These are phyloP conservation scores for Nemania diffusa DNA, from an alignment of 2,329 filamentous ascomycete species.

Conservation along the genomic window DNA sequence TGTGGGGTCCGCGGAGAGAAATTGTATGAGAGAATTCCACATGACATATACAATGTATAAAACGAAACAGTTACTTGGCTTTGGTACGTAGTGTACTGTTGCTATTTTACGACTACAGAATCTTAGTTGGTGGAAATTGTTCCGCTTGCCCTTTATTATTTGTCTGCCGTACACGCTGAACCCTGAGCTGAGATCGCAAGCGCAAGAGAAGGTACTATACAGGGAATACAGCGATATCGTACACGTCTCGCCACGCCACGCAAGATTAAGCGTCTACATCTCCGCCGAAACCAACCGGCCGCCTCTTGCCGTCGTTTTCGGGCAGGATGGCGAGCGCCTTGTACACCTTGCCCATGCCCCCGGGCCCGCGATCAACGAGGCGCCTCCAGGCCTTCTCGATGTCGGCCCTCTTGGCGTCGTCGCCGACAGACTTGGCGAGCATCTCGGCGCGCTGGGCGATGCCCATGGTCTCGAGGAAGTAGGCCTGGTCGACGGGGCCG, in stretches of 20 bases:
- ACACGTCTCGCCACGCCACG: not conserved
- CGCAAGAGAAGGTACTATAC: not conserved
- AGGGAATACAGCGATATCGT: constrained; percentile 1
- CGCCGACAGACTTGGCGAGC: constrained; percentile 62
- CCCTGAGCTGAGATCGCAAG: not conserved
- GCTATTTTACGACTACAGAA: constrained; percentile 4
- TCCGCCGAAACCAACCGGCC: constrained; percentile 93
- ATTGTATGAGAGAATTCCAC: constrained; percentile 24
- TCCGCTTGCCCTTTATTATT: not conserved
- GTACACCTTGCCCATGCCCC: constrained; percentile 94
- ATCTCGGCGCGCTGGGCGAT: constrained; percentile 80
- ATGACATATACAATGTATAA: not conserved
- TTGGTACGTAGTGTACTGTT: not conserved
- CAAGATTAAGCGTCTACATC: constrained; percentile 54
- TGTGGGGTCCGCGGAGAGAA: constrained; percentile 13
- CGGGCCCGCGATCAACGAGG: constrained; percentile 82
- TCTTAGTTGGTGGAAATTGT: not conserved
- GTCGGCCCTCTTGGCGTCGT: constrained; percentile 63
- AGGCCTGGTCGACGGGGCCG: constrained; percentile 86
- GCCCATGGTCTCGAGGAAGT: constrained; percentile 83
- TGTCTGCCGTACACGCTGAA: not conserved
- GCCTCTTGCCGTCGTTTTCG: constrained; percentile 76
- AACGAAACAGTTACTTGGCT: constrained; percentile 9
- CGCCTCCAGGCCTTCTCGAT: constrained; percentile 82
- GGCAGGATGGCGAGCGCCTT: constrained; percentile 93